Conservation (phyloP, 169 alveolate genomes). For the Eimeria sp. region DNA sequence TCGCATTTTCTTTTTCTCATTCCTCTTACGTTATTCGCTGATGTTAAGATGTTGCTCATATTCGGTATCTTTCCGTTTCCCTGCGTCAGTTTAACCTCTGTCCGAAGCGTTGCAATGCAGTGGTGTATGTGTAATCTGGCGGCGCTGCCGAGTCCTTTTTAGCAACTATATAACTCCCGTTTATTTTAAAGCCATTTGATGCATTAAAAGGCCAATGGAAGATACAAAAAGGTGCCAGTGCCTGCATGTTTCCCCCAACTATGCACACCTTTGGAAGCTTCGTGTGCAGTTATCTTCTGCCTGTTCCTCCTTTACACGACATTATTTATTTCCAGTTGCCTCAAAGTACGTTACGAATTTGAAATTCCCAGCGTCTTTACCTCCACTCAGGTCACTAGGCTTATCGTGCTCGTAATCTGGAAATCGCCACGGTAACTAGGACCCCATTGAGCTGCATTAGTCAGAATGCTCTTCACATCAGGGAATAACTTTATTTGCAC, state of each 20-base stretch:
- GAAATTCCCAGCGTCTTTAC: background rate
- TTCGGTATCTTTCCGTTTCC: background rate
- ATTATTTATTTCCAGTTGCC: background rate
- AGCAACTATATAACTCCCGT: too few relatives aligned
- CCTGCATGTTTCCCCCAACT: background rate
- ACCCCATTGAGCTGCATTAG: too few relatives aligned
- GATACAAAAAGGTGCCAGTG: background rate
- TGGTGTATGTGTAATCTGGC: background rate
- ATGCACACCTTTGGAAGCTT: background rate
- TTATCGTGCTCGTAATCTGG: background rate
- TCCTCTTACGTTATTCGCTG: background rate
- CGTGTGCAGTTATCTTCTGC: background rate
- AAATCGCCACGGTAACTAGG: background rate
- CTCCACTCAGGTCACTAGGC: background rate
- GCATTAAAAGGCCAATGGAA: background rate
- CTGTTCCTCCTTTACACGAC: background rate
- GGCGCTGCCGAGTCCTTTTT: too few relatives aligned
- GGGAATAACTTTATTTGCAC: too few relatives aligned
- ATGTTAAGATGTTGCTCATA: background rate
- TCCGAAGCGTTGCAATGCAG: background rate
- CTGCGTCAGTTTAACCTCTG: background rate
- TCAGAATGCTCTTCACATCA: too few relatives aligned
- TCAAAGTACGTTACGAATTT: background rate
- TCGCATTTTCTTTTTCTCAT: background rate
- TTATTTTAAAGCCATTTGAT: too few relatives aligned